Evolutionary conservation across 257 asterid species (phyloP).

Genomic region (Eustoma russellianum): DNA sequence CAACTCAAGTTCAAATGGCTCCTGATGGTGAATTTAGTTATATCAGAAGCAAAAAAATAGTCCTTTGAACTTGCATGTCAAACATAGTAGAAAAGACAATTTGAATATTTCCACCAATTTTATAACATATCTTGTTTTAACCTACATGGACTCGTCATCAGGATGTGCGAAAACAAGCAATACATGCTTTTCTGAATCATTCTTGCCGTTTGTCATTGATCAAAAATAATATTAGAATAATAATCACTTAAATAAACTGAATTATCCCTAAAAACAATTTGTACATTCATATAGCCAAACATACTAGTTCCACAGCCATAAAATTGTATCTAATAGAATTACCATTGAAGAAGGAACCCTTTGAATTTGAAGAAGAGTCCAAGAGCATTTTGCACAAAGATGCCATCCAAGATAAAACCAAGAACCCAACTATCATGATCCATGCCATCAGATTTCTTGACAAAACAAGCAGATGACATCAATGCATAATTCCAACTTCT

Average conservation of each 20-base stretch:
- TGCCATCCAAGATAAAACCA: slow-evolving; percentile 4
- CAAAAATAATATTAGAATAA: neutral
- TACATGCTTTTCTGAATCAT: slow-evolving; percentile 38
- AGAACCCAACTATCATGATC: neutral
- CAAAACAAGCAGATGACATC: too few species aligned
- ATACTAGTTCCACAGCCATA: too few species aligned
- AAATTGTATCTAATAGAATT: neutral
- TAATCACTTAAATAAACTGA: too few species aligned
- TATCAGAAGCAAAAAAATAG: too few species aligned
- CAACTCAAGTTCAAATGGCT: too few species aligned
- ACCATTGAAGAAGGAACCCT: slow-evolving; percentile 1
- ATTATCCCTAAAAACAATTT: too few species aligned
- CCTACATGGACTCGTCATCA: slow-evolving; percentile 90
- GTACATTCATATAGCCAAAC: too few species aligned
- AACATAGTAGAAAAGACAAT: too few species aligned
- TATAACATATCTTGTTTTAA: neutral
- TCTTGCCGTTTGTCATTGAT: slow-evolving; percentile 24
- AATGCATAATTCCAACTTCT: too few species aligned
- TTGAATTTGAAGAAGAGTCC: neutral
- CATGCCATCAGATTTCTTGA: slow-evolving; percentile 5
- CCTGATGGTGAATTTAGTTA: too few species aligned
- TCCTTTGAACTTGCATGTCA: too few species aligned
- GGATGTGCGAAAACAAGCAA: slow-evolving; percentile 88
- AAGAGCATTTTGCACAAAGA: slow-evolving; percentile 6
- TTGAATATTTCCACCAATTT: too few species aligned